Evolutionary conservation across 116 monocot species (phyloP), one percentile per base, ranked within the genome.

Genomic region (Dioscorea cayenensis): DNA sequence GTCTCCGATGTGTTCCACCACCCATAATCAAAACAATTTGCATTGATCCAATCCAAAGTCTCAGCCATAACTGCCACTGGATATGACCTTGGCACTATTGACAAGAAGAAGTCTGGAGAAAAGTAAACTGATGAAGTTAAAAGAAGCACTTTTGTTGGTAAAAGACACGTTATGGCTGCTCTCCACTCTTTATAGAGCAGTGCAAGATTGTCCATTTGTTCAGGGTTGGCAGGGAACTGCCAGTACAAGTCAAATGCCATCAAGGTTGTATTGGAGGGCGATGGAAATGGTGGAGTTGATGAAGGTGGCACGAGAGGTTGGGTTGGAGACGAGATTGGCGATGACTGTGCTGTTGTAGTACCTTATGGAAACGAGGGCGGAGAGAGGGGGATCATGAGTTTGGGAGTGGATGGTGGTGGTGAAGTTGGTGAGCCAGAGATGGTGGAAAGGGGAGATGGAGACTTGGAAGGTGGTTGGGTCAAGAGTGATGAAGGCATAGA

Each of bases 51-150:
- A 71, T 92, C 88, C 0, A 88, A 79, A 23, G n/a, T 29, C 7
- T n/a, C 7, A 0, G 76, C 76, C 51, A 92, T 68, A 0, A 75
- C 21, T 2, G 52, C 43, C 3, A 65, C 68, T 19, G 92, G 91
- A 79, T 91, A 91, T 17, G 28, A 49, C 9, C 60, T 59, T 7
- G 7, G 36, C 9, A 61, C 48, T 27, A 52, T 25, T 16, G 66
- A 71, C 18, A 71, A 28, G 64, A 55, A 60, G 58, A 63, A 28
- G 37, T 70, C 32, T n/a, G 71, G 37, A 21, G 85, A 72, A 70
- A 85, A 87, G 79, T 87, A 92, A 3, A 92, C 85, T 2, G 92
- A 80, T 14, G 88, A 72, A 11, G 92, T 84, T 16, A 92, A 29
- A 29, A 29, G 29, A 3, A 29, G 29, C 29, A 29, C 29, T 3